These are phyloP conservation scores for Saturnispora hagleri DNA, from an alignment of 805 yeast genomes.

Conservation along the genomic window DNA sequence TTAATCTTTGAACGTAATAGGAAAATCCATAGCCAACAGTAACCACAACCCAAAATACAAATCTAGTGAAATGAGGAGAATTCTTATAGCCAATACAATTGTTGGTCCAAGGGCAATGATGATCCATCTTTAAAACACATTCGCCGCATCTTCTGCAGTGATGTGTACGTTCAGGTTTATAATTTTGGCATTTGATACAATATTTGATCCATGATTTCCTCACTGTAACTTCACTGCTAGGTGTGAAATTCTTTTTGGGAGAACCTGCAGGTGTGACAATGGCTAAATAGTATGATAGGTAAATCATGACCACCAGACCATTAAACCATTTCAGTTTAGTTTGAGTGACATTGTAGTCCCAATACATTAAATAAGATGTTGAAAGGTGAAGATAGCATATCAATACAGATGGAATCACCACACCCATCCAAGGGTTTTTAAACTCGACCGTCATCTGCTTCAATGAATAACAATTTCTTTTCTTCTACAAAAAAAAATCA, in stretches of 20 bases:
- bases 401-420: slow-evolving; percentile 49
- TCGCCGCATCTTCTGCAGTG: slow-evolving; percentile 72
- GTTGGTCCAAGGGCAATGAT: slow-evolving; percentile 89
- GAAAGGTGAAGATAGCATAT: slow-evolving; percentile 55
- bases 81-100: slow-evolving; percentile 81
- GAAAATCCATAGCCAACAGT: slow-evolving; percentile 40
- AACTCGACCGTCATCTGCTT: slow-evolving; percentile 24
- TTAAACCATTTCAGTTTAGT: slow-evolving; percentile 33
- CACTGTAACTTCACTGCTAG: slow-evolving; percentile 12
- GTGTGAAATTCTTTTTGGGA: slow-evolving; percentile 43
- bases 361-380: slow-evolving; percentile 48
- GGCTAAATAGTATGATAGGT: slow-evolving; percentile 71
- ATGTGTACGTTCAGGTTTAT: slow-evolving; percentile 78
- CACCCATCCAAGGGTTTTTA: slow-evolving; percentile 43
- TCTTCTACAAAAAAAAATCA: not conserved
- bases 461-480: not conserved
- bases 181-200: slow-evolving; percentile 62
- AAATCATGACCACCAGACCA: slow-evolving; percentile 35
- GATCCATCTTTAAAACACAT: slow-evolving; percentile 88
- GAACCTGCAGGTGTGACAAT: slow-evolving; percentile 59
- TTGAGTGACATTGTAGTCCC: slow-evolving; percentile 30
- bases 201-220: slow-evolving; percentile 46
- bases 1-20: slow-evolving; percentile 33
- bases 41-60: slow-evolving; percentile 54
- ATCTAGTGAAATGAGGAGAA: slow-evolving; percentile 72